A percentile compares a stretch with the other conserved stretches of the same genome.
phyloP scores from a whole-genome alignment of 2,329 filamentous ascomycete species.

The Colletotrichum neosansevieriae region DNA sequence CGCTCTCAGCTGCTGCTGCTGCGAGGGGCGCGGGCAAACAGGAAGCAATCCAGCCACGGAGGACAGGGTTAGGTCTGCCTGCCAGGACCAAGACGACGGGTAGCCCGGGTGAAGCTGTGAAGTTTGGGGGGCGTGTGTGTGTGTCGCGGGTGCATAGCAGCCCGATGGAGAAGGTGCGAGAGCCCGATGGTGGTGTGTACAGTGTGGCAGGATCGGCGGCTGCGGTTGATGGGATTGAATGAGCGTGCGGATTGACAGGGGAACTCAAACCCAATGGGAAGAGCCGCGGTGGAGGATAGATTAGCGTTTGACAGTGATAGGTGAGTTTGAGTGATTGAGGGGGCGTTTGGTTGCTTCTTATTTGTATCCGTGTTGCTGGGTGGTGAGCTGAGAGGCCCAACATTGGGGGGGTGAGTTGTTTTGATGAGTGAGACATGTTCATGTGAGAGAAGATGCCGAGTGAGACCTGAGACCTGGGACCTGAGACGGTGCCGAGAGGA shows the following conservation, averaged over 20 bases:
- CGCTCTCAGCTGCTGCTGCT: constrained; percentile 18
- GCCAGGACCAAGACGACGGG: constrained; percentile 22
- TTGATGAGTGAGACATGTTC: constrained; percentile 10
- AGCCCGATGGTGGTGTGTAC: constrained; percentile 34
- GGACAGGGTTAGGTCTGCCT: constrained; percentile 8
- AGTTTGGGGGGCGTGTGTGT: not conserved
- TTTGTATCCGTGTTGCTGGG: not conserved
- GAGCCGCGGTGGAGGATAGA: constrained; percentile 18
- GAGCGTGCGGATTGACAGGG: constrained; percentile 29
- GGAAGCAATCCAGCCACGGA: constrained; percentile 5
- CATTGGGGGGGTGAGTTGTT: not conserved
- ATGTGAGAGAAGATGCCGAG: constrained; percentile 6
- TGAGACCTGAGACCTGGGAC: too few relatives aligned
- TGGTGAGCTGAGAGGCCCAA: not conserved
- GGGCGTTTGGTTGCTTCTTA: not conserved
- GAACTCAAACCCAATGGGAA: constrained; percentile 26
- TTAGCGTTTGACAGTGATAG: constrained; percentile 14
- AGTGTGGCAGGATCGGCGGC: constrained; percentile 39
- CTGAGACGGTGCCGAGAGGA: constrained; percentile 6
- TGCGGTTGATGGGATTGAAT: constrained; percentile 29
- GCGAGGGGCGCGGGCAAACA: not conserved
- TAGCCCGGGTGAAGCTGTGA: not conserved
- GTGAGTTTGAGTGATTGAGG: not conserved
- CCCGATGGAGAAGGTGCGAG: constrained; percentile 24
- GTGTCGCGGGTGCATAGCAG: constrained; percentile 36